Evolutionary conservation across 371 early-diverging fungal species (phyloP).

Genomic region (Nematocida sp.): DNA sequence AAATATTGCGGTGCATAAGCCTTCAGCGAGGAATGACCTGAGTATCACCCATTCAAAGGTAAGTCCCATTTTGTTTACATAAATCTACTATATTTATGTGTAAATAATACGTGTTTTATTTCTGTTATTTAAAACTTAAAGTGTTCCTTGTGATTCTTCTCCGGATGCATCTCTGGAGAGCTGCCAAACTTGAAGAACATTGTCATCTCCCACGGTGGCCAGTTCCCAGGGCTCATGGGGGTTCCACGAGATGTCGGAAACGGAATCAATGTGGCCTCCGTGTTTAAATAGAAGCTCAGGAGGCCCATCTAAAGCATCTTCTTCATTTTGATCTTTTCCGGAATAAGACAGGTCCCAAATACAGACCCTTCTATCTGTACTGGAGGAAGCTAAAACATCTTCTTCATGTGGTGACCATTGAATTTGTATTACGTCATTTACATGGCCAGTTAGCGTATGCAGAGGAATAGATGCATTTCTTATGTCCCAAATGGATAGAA

Average conservation of each 20-base stretch:
- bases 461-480: slow-evolving; percentile 76
- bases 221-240: slow-evolving; percentile 84
- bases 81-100: background rate
- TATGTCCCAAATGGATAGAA: slow-evolving; percentile 87
- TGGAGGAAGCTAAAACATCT: slow-evolving; percentile 80
- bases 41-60: slow-evolving; percentile 51
- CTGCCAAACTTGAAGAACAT: slow-evolving; percentile 89
- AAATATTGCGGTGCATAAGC: slow-evolving; percentile 61
- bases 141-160: background rate
- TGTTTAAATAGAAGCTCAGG: slow-evolving; percentile 94
- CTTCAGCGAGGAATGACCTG: slow-evolving; percentile 61
- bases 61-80: slow-evolving; percentile 44
- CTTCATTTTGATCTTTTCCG: slow-evolving; percentile 80
- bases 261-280: slow-evolving; percentile 90
- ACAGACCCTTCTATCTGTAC: slow-evolving; percentile 80
- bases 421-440: slow-evolving; percentile 78
- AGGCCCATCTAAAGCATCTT: slow-evolving; percentile 91
- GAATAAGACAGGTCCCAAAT: slow-evolving; percentile 88
- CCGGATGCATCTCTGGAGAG: slow-evolving; percentile 22
- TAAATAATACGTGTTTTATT: background rate
- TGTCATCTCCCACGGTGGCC: slow-evolving; percentile 85
- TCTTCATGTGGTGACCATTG: slow-evolving; percentile 86
- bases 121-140: slow-evolving; percentile 8
- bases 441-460: slow-evolving; percentile 79
- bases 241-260: slow-evolving; percentile 92